A percentile compares a stretch with the other conserved stretches of the same genome.
Conservation (phyloP, 129 eudicot genomes). For the Arctium minus region DNA sequence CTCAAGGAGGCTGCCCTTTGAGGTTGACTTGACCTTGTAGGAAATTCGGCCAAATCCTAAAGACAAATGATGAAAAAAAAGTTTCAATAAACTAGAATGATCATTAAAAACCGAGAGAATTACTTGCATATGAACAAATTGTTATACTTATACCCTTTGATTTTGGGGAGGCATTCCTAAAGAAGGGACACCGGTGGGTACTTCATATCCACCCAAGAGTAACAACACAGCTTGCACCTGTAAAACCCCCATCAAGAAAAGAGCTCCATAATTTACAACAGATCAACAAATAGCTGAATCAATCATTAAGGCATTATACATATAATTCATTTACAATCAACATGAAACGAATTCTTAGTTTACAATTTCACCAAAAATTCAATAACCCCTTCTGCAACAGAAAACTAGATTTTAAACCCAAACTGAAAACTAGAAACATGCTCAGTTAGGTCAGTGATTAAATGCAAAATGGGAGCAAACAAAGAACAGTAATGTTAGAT, state of each 20-base stretch:
- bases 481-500: neutral
- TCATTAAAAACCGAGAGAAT: neutral
- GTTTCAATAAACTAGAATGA: neutral
- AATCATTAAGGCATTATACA: neutral
- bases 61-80: neutral
- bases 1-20: slow-evolving; percentile 57
- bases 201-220: slow-evolving; percentile 63
- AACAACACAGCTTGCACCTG: slow-evolving; percentile 80
- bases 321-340: neutral
- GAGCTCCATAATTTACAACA: neutral
- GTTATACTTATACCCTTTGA: slow-evolving; percentile 7
- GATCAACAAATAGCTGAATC: neutral
- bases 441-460: neutral
- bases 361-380: neutral
- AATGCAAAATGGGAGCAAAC: neutral
- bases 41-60: slow-evolving; percentile 36
- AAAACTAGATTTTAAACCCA: neutral
- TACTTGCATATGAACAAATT: neutral
- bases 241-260: neutral
- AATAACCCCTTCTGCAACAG: neutral
- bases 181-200: slow-evolving; percentile 37
- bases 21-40: slow-evolving; percentile 34
- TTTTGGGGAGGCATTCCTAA: slow-evolving; percentile 35
- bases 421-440: neutral
- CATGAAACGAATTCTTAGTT: neutral